phyloP scores from a whole-genome alignment of 2,329 filamentous ascomycete genomes.

The Acarospora socialis region DNA sequence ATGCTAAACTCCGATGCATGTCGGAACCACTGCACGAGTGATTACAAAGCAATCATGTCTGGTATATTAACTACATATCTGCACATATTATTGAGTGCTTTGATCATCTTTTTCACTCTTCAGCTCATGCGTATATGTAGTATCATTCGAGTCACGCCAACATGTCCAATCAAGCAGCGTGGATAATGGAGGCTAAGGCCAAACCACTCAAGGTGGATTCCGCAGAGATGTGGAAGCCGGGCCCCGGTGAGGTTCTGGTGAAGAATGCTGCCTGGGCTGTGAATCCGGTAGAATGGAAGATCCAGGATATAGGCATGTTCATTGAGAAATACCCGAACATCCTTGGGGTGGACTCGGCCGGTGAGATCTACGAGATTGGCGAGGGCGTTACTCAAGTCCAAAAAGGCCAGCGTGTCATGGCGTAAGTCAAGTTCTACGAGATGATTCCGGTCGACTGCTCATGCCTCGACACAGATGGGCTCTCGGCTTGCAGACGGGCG shows the following conservation, averaged over 20 bases:
- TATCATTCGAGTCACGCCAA: too few species aligned
- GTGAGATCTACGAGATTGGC: slow-evolving; percentile 10
- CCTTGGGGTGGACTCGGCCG: slow-evolving; percentile 11
- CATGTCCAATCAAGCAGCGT: slow-evolving; percentile 13
- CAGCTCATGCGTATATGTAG: too few species aligned
- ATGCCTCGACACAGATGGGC: slow-evolving; percentile 1
- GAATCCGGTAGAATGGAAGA: slow-evolving; percentile 23
- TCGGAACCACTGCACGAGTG: too few species aligned
- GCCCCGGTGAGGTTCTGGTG: slow-evolving; percentile 21
- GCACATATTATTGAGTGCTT: too few species aligned
- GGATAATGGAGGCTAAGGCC: slow-evolving; percentile 7
- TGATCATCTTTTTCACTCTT: too few species aligned
- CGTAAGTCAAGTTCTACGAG: not conserved
- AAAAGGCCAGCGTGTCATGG: slow-evolving; percentile 9
- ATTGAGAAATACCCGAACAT: slow-evolving; percentile 10
- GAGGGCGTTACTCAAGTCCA: slow-evolving; percentile 13
- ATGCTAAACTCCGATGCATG: too few species aligned
- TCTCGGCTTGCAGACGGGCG: slow-evolving; percentile 9
- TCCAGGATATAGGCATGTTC: slow-evolving; percentile 8
- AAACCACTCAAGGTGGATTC: slow-evolving; percentile 16
- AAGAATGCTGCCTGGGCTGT: slow-evolving; percentile 24
- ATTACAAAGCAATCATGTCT: too few species aligned
- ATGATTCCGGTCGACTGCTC: not conserved
- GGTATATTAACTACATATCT: too few species aligned
- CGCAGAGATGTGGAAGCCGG: slow-evolving; percentile 20